Conservation (phyloP, 176 grass and related monocot genomes). For the Carex pumila region DNA sequence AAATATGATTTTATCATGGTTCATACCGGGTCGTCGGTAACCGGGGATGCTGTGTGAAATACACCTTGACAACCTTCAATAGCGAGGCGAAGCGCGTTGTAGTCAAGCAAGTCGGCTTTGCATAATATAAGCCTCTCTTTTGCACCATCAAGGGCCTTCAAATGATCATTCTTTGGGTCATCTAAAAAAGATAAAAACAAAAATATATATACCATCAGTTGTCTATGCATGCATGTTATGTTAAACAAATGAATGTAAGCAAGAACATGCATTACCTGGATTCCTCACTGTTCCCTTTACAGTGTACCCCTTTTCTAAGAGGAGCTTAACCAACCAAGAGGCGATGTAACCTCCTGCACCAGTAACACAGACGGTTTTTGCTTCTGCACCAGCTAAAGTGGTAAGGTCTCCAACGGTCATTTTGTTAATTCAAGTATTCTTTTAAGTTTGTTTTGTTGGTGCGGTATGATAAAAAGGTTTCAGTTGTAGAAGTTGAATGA, state of each 20-base stretch:
- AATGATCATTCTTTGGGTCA: conserved; percentile 81
- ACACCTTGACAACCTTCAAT: conserved; percentile 78
- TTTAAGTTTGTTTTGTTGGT: not conserved
- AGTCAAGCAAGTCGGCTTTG: conserved; percentile 93
- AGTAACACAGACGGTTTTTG: conserved; percentile 67
- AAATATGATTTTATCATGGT: not conserved
- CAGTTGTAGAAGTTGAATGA: conserved; percentile 18
- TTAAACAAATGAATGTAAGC: not conserved
- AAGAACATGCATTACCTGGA: conserved; percentile 41
- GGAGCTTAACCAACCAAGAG: conserved; percentile 78
- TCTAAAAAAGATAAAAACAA: conserved; percentile 25
- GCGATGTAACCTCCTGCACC: conserved; percentile 86
- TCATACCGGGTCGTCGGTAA: conserved; percentile 82
- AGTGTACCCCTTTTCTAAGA: conserved; percentile 79
- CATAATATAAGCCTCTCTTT: conserved; percentile 72
- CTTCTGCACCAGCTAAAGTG: not conserved
- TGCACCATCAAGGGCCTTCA: conserved; percentile 66
- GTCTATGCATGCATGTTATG: not conserved
- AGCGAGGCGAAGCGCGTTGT: conserved; percentile 56
- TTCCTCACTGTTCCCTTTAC: conserved; percentile 90
- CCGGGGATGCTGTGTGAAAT: conserved; percentile 92
- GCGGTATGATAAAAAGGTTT: not conserved
- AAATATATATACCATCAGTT: not conserved
- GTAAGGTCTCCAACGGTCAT: conserved; percentile 4
- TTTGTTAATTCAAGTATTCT: conserved; percentile 29